Evolutionary conservation across 2,329 filamentous ascomycete genomes (phyloP).

Genomic region (Neodidymelliopsis sp.): DNA sequence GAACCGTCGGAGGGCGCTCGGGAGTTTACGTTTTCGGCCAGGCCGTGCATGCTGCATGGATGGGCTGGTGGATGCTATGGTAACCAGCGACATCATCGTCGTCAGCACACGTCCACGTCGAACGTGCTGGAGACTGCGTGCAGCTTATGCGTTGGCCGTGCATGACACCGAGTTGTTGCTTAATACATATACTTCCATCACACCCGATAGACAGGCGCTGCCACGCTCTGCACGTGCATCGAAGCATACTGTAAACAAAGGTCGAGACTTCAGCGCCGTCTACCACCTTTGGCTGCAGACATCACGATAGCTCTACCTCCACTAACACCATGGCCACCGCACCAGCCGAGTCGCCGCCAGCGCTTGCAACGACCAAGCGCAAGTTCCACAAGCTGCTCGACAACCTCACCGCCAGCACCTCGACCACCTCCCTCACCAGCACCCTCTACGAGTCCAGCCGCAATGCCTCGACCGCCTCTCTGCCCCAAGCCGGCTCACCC

Average conservation of each 20-base stretch:
- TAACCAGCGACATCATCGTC: constrained; percentile 19
- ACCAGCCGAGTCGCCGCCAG: constrained; percentile 41
- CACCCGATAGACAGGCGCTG: background rate
- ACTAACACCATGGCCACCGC: constrained; percentile 18
- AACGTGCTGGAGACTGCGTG: background rate
- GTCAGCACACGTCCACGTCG: too few relatives aligned
- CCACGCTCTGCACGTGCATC: background rate
- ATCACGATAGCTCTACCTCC: background rate
- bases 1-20: constrained; percentile 10
- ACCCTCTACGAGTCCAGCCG: constrained; percentile 43
- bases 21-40: constrained; percentile 27
- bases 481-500: constrained; percentile 30
- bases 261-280: background rate
- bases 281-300: background rate
- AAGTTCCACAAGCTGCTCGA: constrained; percentile 79
- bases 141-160: constrained; percentile 2
- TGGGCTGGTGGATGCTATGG: constrained; percentile 23
- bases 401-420: constrained; percentile 61
- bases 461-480: constrained; percentile 43
- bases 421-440: constrained; percentile 40
- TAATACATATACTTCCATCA: background rate
- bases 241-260: constrained; percentile 2
- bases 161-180: background rate
- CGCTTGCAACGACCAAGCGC: constrained; percentile 80
- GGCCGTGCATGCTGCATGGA: background rate